These are phyloP conservation scores for Chamaecrista fasciculata DNA, from an alignment of 306 rosid genomes.

Conservation along the genomic window DNA sequence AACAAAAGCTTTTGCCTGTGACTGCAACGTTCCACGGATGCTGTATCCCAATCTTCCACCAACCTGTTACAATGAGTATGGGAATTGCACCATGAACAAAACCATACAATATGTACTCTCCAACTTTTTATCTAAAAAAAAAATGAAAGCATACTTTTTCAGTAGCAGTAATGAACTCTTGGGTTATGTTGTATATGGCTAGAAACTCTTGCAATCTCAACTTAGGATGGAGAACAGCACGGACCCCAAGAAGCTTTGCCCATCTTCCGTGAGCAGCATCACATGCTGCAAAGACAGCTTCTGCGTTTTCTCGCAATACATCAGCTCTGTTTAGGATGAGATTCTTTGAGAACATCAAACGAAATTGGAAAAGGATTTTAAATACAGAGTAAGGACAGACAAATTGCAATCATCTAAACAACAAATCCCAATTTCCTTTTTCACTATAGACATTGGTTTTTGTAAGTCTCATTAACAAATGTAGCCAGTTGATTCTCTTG, in stretches of 20 bases:
- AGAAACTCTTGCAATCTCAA: constrained; percentile 93
- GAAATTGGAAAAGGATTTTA: constrained; percentile 26
- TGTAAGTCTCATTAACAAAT: not conserved
- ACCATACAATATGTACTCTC: constrained; percentile 11
- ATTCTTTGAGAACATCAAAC: constrained; percentile 55
- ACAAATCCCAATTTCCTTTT: not conserved
- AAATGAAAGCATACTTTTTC: constrained; percentile 63
- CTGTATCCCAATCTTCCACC: constrained; percentile 99
- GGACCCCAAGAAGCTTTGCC: constrained; percentile 99
- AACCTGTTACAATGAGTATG: constrained; percentile 55
- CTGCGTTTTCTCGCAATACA: constrained; percentile 98
- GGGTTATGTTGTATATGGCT: constrained; percentile 75
- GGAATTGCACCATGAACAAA: constrained; percentile 33
- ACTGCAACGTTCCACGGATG: constrained; percentile 95
- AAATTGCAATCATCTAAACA: constrained; percentile 21
- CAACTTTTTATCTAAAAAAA: constrained; percentile 17
- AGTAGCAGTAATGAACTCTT: constrained; percentile 85
- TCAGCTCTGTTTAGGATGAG: constrained; percentile 88
- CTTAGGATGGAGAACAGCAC: constrained; percentile 91
- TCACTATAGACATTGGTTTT: not conserved
- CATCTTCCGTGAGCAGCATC: constrained; percentile 99
- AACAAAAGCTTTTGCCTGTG: constrained; percentile 97
- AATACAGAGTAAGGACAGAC: constrained; percentile 21
- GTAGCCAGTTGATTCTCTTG: constrained; percentile 11
- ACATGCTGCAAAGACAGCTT: constrained; percentile 99